Conservation (phyloP, 495 filamentous ascomycete genomes). For the Neurospora cerealis region DNA sequence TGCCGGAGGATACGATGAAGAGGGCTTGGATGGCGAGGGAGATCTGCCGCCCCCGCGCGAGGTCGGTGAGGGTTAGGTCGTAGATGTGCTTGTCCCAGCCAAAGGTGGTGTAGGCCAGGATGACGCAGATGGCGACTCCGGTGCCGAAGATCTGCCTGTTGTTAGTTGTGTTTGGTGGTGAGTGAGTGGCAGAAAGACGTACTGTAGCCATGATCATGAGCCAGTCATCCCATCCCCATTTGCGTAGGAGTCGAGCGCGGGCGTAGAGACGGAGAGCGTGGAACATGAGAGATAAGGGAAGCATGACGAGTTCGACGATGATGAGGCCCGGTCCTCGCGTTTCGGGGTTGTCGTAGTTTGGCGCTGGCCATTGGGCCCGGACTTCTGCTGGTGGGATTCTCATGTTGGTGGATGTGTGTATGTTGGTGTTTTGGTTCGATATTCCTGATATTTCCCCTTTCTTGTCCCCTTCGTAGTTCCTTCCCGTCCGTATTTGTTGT, state of each 20-base stretch:
- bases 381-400: constrained; percentile 36
- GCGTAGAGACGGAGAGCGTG: constrained; percentile 17
- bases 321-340: constrained; percentile 33
- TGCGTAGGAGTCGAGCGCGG: constrained; percentile 5
- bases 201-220: constrained; percentile 13
- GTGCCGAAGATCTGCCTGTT: constrained; percentile 11
- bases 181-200: too few relatives aligned
- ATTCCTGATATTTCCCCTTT: not conserved
- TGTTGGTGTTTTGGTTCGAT: not conserved
- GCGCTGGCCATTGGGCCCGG: constrained; percentile 38
- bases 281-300: constrained; percentile 10
- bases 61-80: constrained; percentile 7
- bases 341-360: constrained; percentile 45
- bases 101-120: constrained; percentile 13
- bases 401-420: constrained; percentile 20
- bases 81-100: constrained; percentile 22
- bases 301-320: constrained; percentile 13
- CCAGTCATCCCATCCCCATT: constrained; percentile 19
- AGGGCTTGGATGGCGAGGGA: constrained; percentile 21
- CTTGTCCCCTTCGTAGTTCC: not conserved
- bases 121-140: constrained; percentile 14
- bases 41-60: constrained; percentile 13
- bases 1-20: constrained; percentile 15
- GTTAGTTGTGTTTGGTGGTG: not conserved
- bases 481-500: not conserved